These are phyloP conservation scores for Penicillium goetzii DNA, from an alignment of 495 filamentous ascomycete species.

Conservation along the genomic window DNA sequence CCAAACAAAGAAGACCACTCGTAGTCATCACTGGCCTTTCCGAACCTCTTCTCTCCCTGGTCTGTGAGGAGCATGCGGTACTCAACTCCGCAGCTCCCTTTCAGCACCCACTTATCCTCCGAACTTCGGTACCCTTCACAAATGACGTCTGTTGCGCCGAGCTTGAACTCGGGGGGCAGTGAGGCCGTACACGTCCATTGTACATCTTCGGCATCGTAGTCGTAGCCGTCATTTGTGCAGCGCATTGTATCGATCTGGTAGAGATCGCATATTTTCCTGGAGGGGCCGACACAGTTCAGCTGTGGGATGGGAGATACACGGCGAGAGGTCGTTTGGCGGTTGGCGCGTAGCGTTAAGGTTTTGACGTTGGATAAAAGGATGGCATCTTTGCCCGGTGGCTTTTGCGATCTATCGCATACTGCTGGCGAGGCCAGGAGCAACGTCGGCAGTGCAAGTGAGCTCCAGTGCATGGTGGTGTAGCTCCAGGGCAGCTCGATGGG, in stretches of 20 bases:
- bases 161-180: constrained; percentile 81
- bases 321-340: constrained; percentile 67
- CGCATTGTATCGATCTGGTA: constrained; percentile 81
- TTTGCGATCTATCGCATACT: constrained; percentile 22
- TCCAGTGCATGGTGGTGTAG: constrained; percentile 13
- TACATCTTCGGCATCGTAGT: constrained; percentile 70
- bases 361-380: constrained; percentile 79
- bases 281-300: constrained; percentile 77
- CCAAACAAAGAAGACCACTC: background rate
- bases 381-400: constrained; percentile 56
- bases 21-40: constrained; percentile 30
- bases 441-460: constrained; percentile 7
- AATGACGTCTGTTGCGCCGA: constrained; percentile 86
- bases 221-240: constrained; percentile 79
- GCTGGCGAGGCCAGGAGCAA: constrained; percentile 41
- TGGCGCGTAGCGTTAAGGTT: constrained; percentile 72
- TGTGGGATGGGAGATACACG: constrained; percentile 80
- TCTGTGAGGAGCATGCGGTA: constrained; percentile 84
- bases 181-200: constrained; percentile 87
- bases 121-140: constrained; percentile 84
- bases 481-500: background rate
- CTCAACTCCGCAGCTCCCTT: constrained; percentile 91
- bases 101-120: constrained; percentile 81
- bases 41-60: constrained; percentile 73
- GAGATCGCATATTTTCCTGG: constrained; percentile 56